These are phyloP conservation scores for Hibiscus tridactylites DNA, from an alignment of 345 rosid species.

Conservation along the genomic window DNA sequence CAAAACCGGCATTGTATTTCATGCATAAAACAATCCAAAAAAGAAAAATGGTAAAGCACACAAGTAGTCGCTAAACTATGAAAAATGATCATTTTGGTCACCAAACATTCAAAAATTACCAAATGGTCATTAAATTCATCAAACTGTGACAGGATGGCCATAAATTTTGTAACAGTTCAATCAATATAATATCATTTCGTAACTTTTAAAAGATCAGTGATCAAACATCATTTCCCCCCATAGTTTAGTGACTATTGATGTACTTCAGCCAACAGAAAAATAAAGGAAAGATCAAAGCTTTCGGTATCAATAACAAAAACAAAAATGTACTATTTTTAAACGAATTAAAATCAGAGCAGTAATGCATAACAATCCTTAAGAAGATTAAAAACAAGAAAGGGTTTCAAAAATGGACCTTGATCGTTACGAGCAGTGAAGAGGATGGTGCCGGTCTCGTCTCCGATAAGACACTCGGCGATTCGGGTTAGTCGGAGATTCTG, in stretches of 20 bases:
- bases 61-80: too few relatives aligned
- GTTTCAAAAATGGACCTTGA: conserved; percentile 37
- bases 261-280: too few relatives aligned
- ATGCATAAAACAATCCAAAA: background rate
- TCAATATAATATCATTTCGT: too few relatives aligned
- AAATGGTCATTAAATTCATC: too few relatives aligned
- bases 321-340: background rate
- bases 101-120: too few relatives aligned
- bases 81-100: too few relatives aligned
- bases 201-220: too few relatives aligned
- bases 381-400: background rate
- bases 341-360: conserved; percentile 1
- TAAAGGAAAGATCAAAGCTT: background rate
- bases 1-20: background rate
- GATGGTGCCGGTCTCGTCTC: conserved; percentile 63
- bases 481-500: conserved; percentile 37
- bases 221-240: too few relatives aligned
- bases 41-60: too few relatives aligned
- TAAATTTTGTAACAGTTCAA: too few relatives aligned
- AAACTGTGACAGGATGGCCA: too few relatives aligned
- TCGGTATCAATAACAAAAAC: background rate
- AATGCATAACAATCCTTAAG: background rate
- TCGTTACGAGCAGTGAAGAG: conserved; percentile 72
- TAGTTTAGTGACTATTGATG: too few relatives aligned
- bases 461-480: conserved; percentile 62